Evolutionary conservation across 1,139 yeast genomes (phyloP).

Genomic region (Hansenula sp.): DNA sequence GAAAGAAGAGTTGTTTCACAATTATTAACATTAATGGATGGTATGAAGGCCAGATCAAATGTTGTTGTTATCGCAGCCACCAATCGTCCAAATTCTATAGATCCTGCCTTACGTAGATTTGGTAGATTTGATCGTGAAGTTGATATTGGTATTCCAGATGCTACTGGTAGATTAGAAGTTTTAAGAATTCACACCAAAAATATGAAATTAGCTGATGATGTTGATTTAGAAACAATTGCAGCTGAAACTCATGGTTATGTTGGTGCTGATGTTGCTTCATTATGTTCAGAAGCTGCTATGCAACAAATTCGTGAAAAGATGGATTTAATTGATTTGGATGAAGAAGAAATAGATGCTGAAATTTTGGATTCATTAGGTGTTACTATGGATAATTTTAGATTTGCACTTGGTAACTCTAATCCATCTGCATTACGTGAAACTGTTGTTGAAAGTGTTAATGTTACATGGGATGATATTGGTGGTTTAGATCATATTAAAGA

Average conservation of each 20-base stretch:
- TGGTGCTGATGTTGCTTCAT: conserved; percentile 91
- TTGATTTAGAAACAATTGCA: conserved; percentile 89
- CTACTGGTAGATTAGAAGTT: conserved; percentile 96
- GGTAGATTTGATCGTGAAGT: conserved; percentile 99
- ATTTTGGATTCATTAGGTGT: conserved; percentile 94
- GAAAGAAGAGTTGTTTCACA: conserved; percentile 98
- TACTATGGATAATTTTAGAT: conserved; percentile 97
- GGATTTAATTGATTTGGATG: conserved; percentile 96
- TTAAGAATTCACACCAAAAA: conserved; percentile 92
- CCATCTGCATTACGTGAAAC: conserved; percentile 99
- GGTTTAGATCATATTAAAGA: conserved; percentile 85
- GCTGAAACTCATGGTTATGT: conserved; percentile 96
- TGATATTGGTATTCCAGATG: conserved; percentile 98
- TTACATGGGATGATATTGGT: conserved; percentile 91
- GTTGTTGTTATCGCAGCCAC: conserved; percentile 95
- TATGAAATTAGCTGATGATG: conserved; percentile 95
- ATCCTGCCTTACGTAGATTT: conserved; percentile 96
- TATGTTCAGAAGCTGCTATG: conserved; percentile 99
- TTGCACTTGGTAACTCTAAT: conserved; percentile 95
- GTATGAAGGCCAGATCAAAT: conserved; percentile 98
- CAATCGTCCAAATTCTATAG: conserved; percentile 97
- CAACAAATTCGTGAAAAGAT: conserved; percentile 98
- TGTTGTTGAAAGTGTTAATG: conserved; percentile 96
- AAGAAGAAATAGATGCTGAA: conserved; percentile 97
- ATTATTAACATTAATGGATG: conserved; percentile 95